Percentiles rank a stretch among this genome's conserved stretches.
phyloP scores from a whole-genome alignment of 2,329 filamentous ascomycete species.

The Botrytis cinerea region DNA sequence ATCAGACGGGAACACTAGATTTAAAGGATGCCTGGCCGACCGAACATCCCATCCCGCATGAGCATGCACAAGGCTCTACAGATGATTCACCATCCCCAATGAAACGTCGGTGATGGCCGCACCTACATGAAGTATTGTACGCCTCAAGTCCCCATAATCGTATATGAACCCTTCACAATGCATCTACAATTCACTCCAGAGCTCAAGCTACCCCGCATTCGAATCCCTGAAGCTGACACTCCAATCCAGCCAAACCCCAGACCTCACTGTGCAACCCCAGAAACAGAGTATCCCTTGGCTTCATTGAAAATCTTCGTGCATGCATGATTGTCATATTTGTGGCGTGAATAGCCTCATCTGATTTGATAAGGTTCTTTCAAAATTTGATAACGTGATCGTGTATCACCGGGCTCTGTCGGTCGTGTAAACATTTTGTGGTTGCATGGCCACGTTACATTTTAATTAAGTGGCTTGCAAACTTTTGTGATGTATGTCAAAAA shows the following conservation, averaged over 20 bases:
- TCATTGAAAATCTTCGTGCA: background rate
- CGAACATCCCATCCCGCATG: background rate
- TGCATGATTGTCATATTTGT: background rate
- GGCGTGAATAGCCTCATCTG: constrained; percentile 3
- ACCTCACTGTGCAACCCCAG: background rate
- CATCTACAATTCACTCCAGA: background rate
- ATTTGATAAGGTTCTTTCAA: background rate
- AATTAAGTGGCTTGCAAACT: constrained; percentile 10
- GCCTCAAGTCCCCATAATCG: constrained; percentile 3
- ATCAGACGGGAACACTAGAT: constrained; percentile 10
- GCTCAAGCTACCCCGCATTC: constrained; percentile 20
- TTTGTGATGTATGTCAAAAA: background rate
- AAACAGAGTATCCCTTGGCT: constrained; percentile 4
- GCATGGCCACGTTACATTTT: constrained; percentile 11
- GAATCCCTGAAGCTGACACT: constrained; percentile 11
- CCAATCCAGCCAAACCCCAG: background rate
- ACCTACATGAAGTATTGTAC: background rate
- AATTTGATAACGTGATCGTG: constrained; percentile 9
- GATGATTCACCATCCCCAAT: constrained; percentile 9
- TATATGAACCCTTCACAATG: constrained; percentile 13
- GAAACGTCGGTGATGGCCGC: constrained; percentile 3
- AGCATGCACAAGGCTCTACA: constrained; percentile 1
- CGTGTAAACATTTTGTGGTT: background rate
- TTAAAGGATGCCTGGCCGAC: background rate
- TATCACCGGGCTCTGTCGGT: background rate